These are phyloP conservation scores for Lepidium africanum DNA, from an alignment of 345 rosid genomes.

Conservation along the genomic window DNA sequence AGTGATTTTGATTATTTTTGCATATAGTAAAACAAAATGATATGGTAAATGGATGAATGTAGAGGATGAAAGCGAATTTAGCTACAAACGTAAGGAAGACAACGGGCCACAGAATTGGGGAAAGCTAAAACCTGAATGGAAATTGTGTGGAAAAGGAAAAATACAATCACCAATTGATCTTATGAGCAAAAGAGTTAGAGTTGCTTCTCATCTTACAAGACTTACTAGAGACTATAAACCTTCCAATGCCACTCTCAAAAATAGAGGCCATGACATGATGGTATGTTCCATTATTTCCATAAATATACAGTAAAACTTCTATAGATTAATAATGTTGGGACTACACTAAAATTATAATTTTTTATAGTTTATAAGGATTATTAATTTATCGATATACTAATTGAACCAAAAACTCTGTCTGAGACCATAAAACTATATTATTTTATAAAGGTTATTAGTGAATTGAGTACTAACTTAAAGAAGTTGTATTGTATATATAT, in stretches of 20 bases:
- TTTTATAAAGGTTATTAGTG: no score
- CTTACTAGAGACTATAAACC: slow-evolving; percentile 49
- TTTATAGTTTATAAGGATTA: no score
- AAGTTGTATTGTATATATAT: no score
- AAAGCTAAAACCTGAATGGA: slow-evolving; percentile 51
- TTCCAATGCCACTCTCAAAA: slow-evolving; percentile 47
- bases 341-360: no score
- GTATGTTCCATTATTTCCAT: slow-evolving; percentile 31
- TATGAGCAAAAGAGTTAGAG: slow-evolving; percentile 38
- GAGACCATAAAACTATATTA: no score
- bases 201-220: slow-evolving; percentile 42
- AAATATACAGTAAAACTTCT: no score
- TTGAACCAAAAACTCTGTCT: no score
- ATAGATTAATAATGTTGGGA: no score
- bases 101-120: slow-evolving; percentile 75
- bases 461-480: no score
- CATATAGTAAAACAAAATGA: neutral
- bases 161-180: slow-evolving; percentile 90
- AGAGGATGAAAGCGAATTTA: slow-evolving; percentile 70
- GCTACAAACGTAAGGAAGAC: slow-evolving; percentile 27
- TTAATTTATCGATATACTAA: no score
- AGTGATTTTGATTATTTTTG: no score
- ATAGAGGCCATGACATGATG: slow-evolving; percentile 88
- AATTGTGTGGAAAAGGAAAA: slow-evolving; percentile 47
- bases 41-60: neutral